Evolutionary conservation across 805 yeast species (phyloP), one percentile per base, ranked within the genome.

Genomic region (Tanozyma kutaoensis): DNA sequence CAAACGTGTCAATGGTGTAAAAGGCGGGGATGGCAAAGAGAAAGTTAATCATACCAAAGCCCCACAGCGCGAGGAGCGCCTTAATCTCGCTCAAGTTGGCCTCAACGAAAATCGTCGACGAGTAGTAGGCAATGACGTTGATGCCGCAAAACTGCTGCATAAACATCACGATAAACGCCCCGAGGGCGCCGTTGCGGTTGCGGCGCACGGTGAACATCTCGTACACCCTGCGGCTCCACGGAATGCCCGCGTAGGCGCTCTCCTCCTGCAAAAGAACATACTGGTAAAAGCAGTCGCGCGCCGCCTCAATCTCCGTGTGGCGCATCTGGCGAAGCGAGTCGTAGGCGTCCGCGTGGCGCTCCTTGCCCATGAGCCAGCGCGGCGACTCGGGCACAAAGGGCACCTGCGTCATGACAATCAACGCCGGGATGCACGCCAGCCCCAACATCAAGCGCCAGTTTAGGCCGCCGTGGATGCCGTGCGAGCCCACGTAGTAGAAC

Each of bases 141-240:
- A 82, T 71, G 40, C 94, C 94, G 54, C 93, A 82, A 56, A 81
- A 78, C 49, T 82, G 93, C 57, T 82, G 94, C 82, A 77, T 76
- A 45, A 81, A 78, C 72, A 84, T 82, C 33, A 75, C 82, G 36
- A 81, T 65, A 68, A 77, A 76, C 3, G 93, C 72, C 29, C 81
- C 93, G 30, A 76, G 39, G 6, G 81, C 72, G 28, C 91, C 93
- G 45, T 82, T 77, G 53, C 93, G 69, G 50, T 79, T 80, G 60
- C 95, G 71, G 50, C 91, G 68, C 25, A 78, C 62, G 1, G 76
- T 64, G 46, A 81, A 60, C 59, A 80, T 56, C 46, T 75, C 79
- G 28, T 52, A 53, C 25, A 69, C 27, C 42, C 72, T 66, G 37
- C 46, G 53, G 40, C 42, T 45, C 30, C 64, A 62, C 14, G 72